Conservation (phyloP, 2,329 filamentous ascomycete species). For the Aspergillus tamarii region DNA sequence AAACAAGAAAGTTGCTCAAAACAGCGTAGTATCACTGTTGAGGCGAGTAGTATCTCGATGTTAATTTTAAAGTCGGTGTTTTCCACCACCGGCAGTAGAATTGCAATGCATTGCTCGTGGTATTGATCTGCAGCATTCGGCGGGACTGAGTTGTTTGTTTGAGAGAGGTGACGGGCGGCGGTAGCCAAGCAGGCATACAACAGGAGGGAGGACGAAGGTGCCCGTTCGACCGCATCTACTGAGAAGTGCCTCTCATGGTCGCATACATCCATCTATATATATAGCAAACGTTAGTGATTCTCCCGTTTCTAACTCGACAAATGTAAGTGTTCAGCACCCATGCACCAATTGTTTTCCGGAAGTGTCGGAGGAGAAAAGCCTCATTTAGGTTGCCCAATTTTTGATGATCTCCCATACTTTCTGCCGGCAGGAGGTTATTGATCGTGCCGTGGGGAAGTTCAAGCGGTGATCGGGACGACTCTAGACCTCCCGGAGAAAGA, state of each 20-base stretch:
- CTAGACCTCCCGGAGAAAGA: conserved; percentile 14
- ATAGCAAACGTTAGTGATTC: conserved; percentile 14
- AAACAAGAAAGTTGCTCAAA: conserved; percentile 41
- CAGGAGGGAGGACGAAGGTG: conserved; percentile 34
- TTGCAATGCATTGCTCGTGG: conserved; percentile 40
- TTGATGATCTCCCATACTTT: conserved; percentile 25
- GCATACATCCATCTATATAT: conserved; percentile 35
- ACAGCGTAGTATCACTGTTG: conserved; percentile 39
- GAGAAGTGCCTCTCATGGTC: conserved; percentile 37
- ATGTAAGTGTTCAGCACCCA: conserved; percentile 27
- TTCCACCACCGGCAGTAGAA: conserved; percentile 38
- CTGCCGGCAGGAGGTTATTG: conserved; percentile 23
- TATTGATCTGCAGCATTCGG: conserved; percentile 36
- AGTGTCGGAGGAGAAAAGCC: conserved; percentile 39
- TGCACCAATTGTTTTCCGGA: conserved; percentile 35
- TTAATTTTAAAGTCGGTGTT: conserved; percentile 34
- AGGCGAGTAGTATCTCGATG: conserved; percentile 38
- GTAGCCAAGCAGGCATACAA: conserved; percentile 39
- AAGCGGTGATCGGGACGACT: conserved; percentile 15
- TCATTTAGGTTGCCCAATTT: conserved; percentile 35
- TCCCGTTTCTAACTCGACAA: neutral
- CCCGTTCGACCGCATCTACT: conserved; percentile 34
- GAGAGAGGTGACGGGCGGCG: conserved; percentile 37
- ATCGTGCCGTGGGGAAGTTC: conserved; percentile 18
- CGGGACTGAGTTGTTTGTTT: conserved; percentile 33